Base-by-base conservation (phyloP, 352 stramenopile genomes). In the Phytophthora litchii region DNA sequence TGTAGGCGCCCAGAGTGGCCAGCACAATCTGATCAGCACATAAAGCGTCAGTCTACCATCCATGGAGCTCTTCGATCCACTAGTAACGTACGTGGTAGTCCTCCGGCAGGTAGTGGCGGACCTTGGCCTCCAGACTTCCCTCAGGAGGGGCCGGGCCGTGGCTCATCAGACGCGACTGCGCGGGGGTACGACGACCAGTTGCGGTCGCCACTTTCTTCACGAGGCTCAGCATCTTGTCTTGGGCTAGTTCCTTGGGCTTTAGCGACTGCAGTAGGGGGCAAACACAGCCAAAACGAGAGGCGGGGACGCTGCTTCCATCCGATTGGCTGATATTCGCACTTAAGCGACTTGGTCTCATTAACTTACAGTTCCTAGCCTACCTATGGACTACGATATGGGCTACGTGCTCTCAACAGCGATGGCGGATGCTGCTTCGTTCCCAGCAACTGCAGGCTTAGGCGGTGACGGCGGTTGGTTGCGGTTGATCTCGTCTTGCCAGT, bases 121-220 rank as follows among this genome's bases (percentile, higher is more conserved):
- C 85, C 69, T 91, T 89, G 55, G 84, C 86, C 76, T 95, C 86
- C 21, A 95, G 81, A 38, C 84, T 73, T 42, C 86, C 60, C 76
- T 92, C 42, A 58, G 78, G 37, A 79, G 75, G 44, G 67, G 86
- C 54, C 55, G 81, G 60, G 49, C 73, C 81, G 62, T 89, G 79
- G 56, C 79, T 88, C 86, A 94, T 93, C 50, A 89, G 62, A 53
- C 84, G 84, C 45, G 75, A 75, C 68, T 88, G 80, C 66, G 67
- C 68, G 56, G 68, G 78, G n/a, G 61, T 68, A 64, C 62, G 70
- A 43, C 58, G 54, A 55, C 57, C 58, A 51, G 63, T 49, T 52
- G 68, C 63, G 52, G 70, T 68, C 42, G 69, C 70, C 47, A 77
- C 72, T 72, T 87, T 88, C 78, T 92, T 92, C 53, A 92, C 72